Percentiles rank a stretch among this genome's conserved stretches.
These are phyloP conservation scores for Suillus weaverae DNA, from an alignment of 768 basidiomycete genomes.

Conservation along the genomic window DNA sequence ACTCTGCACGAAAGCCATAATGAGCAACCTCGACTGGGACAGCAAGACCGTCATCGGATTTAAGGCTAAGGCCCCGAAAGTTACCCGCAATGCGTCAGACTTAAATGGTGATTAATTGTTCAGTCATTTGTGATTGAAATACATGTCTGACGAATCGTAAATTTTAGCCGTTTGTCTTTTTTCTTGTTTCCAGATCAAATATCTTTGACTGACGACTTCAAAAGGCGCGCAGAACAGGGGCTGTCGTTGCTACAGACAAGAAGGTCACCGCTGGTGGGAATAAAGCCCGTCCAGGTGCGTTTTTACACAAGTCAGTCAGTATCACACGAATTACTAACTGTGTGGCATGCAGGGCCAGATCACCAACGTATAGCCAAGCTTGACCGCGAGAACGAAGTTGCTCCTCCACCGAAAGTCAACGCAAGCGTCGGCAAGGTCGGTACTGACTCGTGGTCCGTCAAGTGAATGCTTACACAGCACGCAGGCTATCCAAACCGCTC, in stretches of 20 bases:
- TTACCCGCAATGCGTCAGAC: slow-evolving; percentile 58
- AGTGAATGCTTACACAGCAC: slow-evolving; percentile 14
- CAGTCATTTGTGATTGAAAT: background rate
- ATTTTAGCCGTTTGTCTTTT: slow-evolving; percentile 51
- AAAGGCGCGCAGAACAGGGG: slow-evolving; percentile 74
- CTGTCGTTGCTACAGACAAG: slow-evolving; percentile 82
- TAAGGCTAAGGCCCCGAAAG: slow-evolving; percentile 64
- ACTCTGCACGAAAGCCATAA: slow-evolving; percentile 26
- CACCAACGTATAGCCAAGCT: slow-evolving; percentile 93
- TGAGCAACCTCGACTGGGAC: slow-evolving; percentile 67
- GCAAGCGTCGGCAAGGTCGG: slow-evolving; percentile 72
- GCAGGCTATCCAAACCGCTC: slow-evolving; percentile 80
- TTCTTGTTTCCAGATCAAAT: background rate
- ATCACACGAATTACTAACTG: background rate
- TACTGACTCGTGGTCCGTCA: slow-evolving; percentile 12
- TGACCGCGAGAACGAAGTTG: slow-evolving; percentile 93
- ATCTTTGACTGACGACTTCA: slow-evolving; percentile 9
- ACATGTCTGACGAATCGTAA: slow-evolving; percentile 16
- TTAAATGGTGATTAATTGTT: slow-evolving; percentile 46
- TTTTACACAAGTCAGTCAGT: background rate
- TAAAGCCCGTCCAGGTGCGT: slow-evolving; percentile 73
- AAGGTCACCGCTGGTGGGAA: slow-evolving; percentile 68
- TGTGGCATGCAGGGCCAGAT: slow-evolving; percentile 65
- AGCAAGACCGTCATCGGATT: slow-evolving; percentile 69
- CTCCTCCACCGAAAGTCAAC: slow-evolving; percentile 81